Evolutionary conservation across 805 yeast species (phyloP), one percentile per base, ranked within the genome.

Genomic region (Saturnispora diversa): DNA sequence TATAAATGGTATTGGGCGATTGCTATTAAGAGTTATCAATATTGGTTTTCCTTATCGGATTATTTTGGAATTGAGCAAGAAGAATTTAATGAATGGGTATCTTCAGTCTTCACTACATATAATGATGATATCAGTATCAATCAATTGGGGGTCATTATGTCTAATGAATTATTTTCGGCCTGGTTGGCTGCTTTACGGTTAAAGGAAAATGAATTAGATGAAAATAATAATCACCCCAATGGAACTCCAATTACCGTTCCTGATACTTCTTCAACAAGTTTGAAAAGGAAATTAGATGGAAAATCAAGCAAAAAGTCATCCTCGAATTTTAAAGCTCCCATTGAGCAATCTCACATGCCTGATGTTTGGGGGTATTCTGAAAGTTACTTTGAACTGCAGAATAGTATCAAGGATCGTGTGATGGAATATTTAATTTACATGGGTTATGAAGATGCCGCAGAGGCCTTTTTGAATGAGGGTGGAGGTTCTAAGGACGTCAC

Each of bases 401-500:
- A 40, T 8, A 37, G 39, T 20, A 11, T 45, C 11, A 28, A 35
- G 6, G 20, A 40, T 12, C 17, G 43, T 2, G 38, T 45, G 6
- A 15, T 40, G 7, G 32, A 33, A 10, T 45, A 45, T 20, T 36
- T 45, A 22, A 35, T 37, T 7, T 26, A 33, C 13, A 37, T 43
- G 44, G 49, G 49, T 3, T 45, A 45, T 29, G 45, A 42, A 2
- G 30, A 42, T 9, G 45, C 48, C 7, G 45, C 42, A 2, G 20
- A 36, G 7, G 19, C 32, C 3, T 44, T 42, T 27, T 26, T 29
- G 5, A 17, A 81, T 54, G 85, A 84, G 53, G 90, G 95, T 0
- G 94, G 84, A 56, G 57, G 50, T 16, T 68, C 75, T 44, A 94
- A 82, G 44, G 17, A 9, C 2, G 12, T 19, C 9, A 11, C 4